Evolutionary conservation across 805 yeast species (phyloP), one percentile per base, ranked within the genome.

Genomic region (Saccharomycopsis malanga): DNA sequence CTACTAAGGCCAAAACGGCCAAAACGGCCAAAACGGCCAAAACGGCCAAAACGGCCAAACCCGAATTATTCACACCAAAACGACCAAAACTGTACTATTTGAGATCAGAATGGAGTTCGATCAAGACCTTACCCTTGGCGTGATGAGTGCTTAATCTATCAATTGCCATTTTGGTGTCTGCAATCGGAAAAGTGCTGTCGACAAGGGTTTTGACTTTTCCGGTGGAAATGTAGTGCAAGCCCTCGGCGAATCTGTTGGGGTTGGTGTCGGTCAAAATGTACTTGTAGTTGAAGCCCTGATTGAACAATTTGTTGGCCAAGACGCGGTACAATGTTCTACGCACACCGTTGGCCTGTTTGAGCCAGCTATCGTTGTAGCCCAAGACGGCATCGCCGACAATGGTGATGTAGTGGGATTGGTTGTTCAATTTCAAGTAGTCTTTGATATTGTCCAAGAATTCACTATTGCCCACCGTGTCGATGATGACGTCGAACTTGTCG

Each of bases 381-480:
- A 62, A 61, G 45, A 71, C 70, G 25, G 60, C 56, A 55, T 83
- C 88, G n/a, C 95, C 95, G 9, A 72, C 77, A 29, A 82, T 70
- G 5, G 85, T 73, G 6, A 74, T 63, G 56, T 73, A 84, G 20
- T 79, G 75, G 4, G 77, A 75, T 39, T 67, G 30, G 15, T 34
- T 29, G 22, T 36, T 42, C 25, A 30, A 15, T 24, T 50, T 50
- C 15, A 50, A 15, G 30, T 34, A 43, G 22, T 46, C 39, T 12
- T 20, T 27, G 15, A 25, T 32, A 3, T 36, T 24, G 20, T 29
- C 52, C 21, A 79, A 61, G 7, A 82, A 69, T 27, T 74, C 78
- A 41, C 68, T 68, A 42, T 83, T 83, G 36, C 95, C 91, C 45
- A 78, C 75, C 49, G 81, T 72, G 64, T 87, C 95, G 10, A 83